Evolutionary conservation across 345 rosid genomes (phyloP).

Genomic region (Hypericum perforatum): DNA sequence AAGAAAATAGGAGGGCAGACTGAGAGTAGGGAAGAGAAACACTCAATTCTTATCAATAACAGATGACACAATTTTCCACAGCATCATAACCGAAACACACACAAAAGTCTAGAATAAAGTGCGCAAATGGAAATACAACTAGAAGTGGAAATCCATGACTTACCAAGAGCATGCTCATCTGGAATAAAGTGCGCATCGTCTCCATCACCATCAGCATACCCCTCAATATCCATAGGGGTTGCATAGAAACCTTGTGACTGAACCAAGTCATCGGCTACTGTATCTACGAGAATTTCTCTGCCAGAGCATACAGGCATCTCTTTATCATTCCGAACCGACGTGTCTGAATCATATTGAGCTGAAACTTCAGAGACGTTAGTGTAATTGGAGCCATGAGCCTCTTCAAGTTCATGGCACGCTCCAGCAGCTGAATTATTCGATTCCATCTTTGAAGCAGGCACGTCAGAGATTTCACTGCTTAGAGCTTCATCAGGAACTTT

Average conservation of each 20-base stretch:
- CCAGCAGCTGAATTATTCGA: slow-evolving; percentile 17
- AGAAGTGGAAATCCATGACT: slow-evolving; percentile 17
- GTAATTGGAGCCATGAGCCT: slow-evolving; percentile 19
- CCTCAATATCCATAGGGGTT: slow-evolving; percentile 44
- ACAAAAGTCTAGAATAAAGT: too few relatives aligned
- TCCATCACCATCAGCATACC: slow-evolving; percentile 22
- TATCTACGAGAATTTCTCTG: slow-evolving; percentile 10
- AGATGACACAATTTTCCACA: too few relatives aligned
- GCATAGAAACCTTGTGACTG: slow-evolving; percentile 25
- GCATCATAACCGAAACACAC: too few relatives aligned
- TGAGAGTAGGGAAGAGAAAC: too few relatives aligned
- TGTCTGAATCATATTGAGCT: slow-evolving; percentile 30
- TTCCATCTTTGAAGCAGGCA: slow-evolving; percentile 3
- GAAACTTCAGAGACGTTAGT: slow-evolving; percentile 26
- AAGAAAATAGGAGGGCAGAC: too few relatives aligned
- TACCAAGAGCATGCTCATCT: slow-evolving; percentile 40
- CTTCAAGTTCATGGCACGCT: slow-evolving; percentile 16
- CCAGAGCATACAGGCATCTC: slow-evolving; percentile 13
- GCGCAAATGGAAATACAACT: too few relatives aligned
- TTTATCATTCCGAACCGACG: slow-evolving; percentile 60
- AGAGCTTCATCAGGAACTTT: slow-evolving; percentile 19
- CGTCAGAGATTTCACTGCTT: slow-evolving; percentile 17
- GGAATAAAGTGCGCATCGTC: slow-evolving; percentile 25
- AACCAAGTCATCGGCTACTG: slow-evolving; percentile 17
- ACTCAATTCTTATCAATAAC: too few relatives aligned